Evolutionary conservation across 768 basidiomycete genomes (phyloP), one percentile per base, ranked within the genome.

Genomic region (Kwoniella sp.): DNA sequence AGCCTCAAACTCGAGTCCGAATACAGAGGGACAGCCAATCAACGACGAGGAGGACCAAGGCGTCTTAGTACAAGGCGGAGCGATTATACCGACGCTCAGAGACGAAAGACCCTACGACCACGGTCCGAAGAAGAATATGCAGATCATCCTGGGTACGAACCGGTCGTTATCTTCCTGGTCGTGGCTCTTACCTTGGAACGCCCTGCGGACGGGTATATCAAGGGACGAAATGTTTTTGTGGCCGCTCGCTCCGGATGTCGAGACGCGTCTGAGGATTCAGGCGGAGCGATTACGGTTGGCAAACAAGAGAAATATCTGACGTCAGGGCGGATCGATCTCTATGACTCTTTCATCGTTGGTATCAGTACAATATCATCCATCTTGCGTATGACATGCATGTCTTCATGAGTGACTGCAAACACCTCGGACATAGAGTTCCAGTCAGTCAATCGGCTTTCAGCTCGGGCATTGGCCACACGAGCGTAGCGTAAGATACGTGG

Each of bases 131-230:
- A 20, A 22, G 58, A 77, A 77, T 53, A 69, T 72, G 69, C 50
- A 65, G 54, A 34, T 72, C 7, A 51, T 75, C n/a, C 66, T 77
- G 68, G 74, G 76, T 23, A 31, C 17, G 5, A 26, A 37, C 3
- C 67, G 73, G n/a, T n/a, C n/a, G n/a, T n/a, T n/a, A n/a, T n/a
- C n/a, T n/a, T n/a, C n/a, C 1, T 66, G 59, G 64, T 23, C 60
- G 0, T 77, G 76, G 72, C 17, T 75, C 11, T 50, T 69, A 23
- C 73, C 73, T 3, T 75, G 73, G 73, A 64, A 67, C 20, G 71
- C 67, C 1, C 1, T 70, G 25, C 50, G 60, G 45, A 26, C 22
- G 22, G 70, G 68, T 4, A 65, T 71, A 61, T 30, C 50, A 4
- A 25, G 17, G 22, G 63, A 67, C 13, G 57, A 64, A 25, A 57